Evolutionary conservation across 2,329 filamentous ascomycete genomes (phyloP).

Genomic region (Talaromyces sp.): DNA sequence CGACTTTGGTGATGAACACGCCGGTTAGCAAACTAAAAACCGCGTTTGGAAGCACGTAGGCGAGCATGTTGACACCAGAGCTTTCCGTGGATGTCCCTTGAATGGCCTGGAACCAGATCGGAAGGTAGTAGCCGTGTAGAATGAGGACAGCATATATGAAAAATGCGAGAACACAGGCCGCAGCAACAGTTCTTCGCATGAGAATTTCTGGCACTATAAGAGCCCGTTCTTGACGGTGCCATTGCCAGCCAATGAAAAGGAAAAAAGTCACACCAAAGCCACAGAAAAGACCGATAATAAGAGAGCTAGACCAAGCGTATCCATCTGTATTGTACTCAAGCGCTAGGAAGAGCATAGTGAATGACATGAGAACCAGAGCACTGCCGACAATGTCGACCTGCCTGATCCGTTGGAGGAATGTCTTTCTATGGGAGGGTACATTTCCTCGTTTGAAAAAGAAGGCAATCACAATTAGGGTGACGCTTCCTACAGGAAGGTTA

Average conservation of each 20-base stretch:
- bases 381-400: constrained; percentile 22
- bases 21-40: constrained; percentile 27
- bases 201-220: constrained; percentile 20
- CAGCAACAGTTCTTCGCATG: constrained; percentile 15
- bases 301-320: constrained; percentile 19
- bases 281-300: constrained; percentile 19
- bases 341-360: constrained; percentile 23
- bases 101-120: constrained; percentile 24
- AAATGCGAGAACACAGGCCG: constrained; percentile 26
- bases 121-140: constrained; percentile 22
- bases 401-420: constrained; percentile 18
- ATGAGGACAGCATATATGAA: constrained; percentile 19
- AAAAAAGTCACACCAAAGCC: constrained; percentile 20
- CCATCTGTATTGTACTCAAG: constrained; percentile 24
- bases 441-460: constrained; percentile 13
- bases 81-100: constrained; percentile 13
- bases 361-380: constrained; percentile 18
- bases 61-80: constrained; percentile 13
- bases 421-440: not conserved
- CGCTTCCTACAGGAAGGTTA: constrained; percentile 14
- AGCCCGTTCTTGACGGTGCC: constrained; percentile 17
- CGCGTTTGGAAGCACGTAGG: constrained; percentile 31
- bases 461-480: constrained; percentile 14
- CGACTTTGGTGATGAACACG: constrained; percentile 21
- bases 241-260: constrained; percentile 20